Base-by-base conservation (phyloP, 2,329 filamentous ascomycete genomes). In the Seiridium unicorne region DNA sequence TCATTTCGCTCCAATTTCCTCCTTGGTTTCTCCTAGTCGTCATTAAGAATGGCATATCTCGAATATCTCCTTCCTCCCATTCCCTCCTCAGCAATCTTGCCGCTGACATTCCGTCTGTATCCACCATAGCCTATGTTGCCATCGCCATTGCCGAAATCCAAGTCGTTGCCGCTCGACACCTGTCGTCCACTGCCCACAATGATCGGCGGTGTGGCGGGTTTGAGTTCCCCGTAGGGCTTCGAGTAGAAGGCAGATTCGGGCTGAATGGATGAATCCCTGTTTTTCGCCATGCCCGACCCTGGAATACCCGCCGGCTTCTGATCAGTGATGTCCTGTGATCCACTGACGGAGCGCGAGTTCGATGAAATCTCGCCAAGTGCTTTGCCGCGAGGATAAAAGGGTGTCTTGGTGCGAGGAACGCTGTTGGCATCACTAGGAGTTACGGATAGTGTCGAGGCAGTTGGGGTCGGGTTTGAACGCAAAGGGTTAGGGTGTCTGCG, bases 71-170 rank as follows among this genome's bases (percentile, higher is more conserved):
- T 56, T 61, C 74, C 77, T 3, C 75, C 85, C 51, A 83, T 76
- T 2, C 90, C 90, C 70, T 93, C 90, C 71, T 93, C 90, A 0
- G 83, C 89, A 59, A 87, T 74, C 77, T 90, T 91, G 1, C 90
- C 90, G 69, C 89, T 92, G 2, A 91, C 89, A 62, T 89, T 86
- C 51, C 89, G 77, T 51, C 83, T 77, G 57, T 77, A 77, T 1
- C 69, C 68, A 34, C 74, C 68, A 40, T 69, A 61, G 64, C 60
- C 60, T 9, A n/a, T 35, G 5, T 53, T 53, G 32, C 60, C 60
- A 5, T 44, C 60, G n/a, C 58, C 59, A 7, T 61, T 64, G 36
- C 69, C 69, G 2, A 71, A 63, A 59, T 73, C 72, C 59, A 79
- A 84, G 68, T 89, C 86, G 61, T 84, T 85, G 1, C 85, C 86